These are phyloP conservation scores for Gleditsia sinensis DNA, from an alignment of 306 rosid genomes.

Conservation along the genomic window DNA sequence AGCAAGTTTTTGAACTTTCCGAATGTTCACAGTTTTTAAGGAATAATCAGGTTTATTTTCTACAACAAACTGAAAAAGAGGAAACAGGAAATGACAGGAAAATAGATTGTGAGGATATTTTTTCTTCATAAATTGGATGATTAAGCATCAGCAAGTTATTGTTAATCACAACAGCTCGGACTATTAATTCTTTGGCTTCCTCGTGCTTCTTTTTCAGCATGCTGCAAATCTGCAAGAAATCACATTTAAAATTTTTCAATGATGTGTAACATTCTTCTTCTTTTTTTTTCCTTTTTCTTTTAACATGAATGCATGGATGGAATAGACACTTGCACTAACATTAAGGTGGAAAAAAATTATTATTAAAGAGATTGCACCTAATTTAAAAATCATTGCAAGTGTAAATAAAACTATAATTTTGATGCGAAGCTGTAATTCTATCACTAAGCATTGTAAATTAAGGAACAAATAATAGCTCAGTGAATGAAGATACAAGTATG, in stretches of 20 bases:
- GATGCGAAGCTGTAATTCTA: not conserved
- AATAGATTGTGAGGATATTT: slow-evolving; percentile 68
- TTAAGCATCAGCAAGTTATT: slow-evolving; percentile 84
- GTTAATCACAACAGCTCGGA: slow-evolving; percentile 79
- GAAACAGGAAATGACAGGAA: slow-evolving; percentile 19
- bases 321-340: not conserved
- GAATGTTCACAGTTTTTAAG: slow-evolving; percentile 62
- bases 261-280: not conserved
- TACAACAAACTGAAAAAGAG: not conserved
- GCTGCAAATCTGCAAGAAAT: slow-evolving; percentile 70
- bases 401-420: slow-evolving; percentile 3
- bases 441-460: not conserved
- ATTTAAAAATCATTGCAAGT: slow-evolving; percentile 19
- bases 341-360: not conserved
- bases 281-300: not conserved
- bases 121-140: slow-evolving; percentile 81
- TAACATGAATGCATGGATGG: slow-evolving; percentile 7
- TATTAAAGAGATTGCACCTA: not conserved
- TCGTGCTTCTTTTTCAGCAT: slow-evolving; percentile 84
- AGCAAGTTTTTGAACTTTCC: slow-evolving; percentile 75
- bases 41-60: slow-evolving; percentile 31
- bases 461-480: not conserved
- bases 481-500: slow-evolving; percentile 8
- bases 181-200: slow-evolving; percentile 80
- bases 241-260: slow-evolving; percentile 3